Base-by-base conservation (phyloP, 129 eudicot genomes). In the Sambucus nigra region DNA sequence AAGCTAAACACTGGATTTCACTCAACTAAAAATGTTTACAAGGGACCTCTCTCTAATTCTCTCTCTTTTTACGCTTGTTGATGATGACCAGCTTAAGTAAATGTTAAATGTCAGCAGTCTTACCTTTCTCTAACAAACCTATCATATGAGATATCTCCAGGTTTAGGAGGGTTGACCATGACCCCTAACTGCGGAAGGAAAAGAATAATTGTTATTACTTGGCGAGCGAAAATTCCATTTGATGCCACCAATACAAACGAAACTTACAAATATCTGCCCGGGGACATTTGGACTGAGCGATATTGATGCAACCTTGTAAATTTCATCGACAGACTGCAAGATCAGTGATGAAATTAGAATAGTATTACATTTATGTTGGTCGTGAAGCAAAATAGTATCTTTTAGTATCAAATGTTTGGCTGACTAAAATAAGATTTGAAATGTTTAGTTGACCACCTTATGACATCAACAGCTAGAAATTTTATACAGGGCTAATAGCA, bases 261-360 rank as follows among this genome's bases (percentile, higher is more conserved):
- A n/a, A 68, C 96, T 86, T 80, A 92, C 96, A 59, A 92, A 86
- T 57, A 92, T 92, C 72, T 86, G 96, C 46, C 78, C 99, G 17
- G 99, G 85, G 31, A 92, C 96, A 71, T 82, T 83, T 40, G 99
- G 95, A 69, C 99, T 86, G 48, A 92, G 96, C 54, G 99, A 68
- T 59, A 92, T 86, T 10, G 99, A 92, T 51, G 99, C 87, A 66
- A 92, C 84, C 76, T 92, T 92, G 70, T 92, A 92, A 31, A 92
- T 92, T 68, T 92, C 99, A 68, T 92, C 99, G 25, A 92, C 99
- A 4, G 99, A 62, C 99, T 92, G 96, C 67, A 86, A 31, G 45
- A 75, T 40, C 35, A 60, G 5, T 3, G 20, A 42, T 9, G 7
- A n/a, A 42, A 42, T 42, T 42, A 42, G 18, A 13, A 35, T 7